Conservation (phyloP, 2,329 filamentous ascomycete species). For the Teratosphaeria epicoccoides region DNA sequence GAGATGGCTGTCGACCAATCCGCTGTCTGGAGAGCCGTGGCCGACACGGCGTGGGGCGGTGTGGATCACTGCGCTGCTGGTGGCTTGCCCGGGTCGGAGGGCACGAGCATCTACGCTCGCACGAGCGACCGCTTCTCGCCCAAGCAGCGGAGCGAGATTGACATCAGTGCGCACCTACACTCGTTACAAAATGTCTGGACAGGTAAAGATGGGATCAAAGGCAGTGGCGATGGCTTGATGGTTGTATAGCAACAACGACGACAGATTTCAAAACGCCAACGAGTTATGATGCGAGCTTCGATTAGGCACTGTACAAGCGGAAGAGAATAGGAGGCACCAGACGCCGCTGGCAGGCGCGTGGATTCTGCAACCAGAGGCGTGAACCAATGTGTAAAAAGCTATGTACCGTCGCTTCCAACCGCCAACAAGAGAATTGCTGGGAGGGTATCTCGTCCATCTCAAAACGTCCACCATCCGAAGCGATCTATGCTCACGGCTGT, state of each 20-base stretch:
- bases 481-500: neutral
- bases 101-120: conserved; percentile 8
- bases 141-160: conserved; percentile 8
- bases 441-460: neutral
- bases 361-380: neutral
- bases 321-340: neutral
- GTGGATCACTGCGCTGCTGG: conserved; percentile 24
- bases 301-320: neutral
- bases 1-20: conserved; percentile 39
- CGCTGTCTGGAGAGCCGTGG: conserved; percentile 37
- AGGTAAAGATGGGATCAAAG: conserved; percentile 9
- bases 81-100: conserved; percentile 3
- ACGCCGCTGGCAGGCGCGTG: neutral
- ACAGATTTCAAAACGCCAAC: neutral
- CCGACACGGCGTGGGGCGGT: conserved; percentile 23
- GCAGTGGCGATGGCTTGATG: conserved; percentile 14
- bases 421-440: neutral
- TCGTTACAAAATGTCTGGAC: conserved; percentile 17
- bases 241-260: conserved; percentile 1
- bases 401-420: neutral
- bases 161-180: conserved; percentile 11
- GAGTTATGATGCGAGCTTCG: neutral
- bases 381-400: neutral
- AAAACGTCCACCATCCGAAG: neutral
- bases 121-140: neutral